Base-by-base conservation (phyloP, 129 eudicot genomes). In the Artemisia annua region DNA sequence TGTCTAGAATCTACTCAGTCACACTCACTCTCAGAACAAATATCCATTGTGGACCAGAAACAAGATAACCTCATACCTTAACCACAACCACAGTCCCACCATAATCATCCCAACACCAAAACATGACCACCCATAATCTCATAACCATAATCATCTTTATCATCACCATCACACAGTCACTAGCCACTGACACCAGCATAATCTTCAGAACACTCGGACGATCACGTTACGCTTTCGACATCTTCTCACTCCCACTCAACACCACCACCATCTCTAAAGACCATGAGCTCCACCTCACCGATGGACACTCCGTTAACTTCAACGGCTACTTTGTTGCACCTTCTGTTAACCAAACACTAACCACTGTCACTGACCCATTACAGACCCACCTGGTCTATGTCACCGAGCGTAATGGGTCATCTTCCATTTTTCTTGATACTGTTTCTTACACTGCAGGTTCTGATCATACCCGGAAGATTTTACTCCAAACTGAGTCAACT, bases 331-430 rank as follows among this genome's bases (percentile, higher is more conserved):
- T 93, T 74, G 10, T 39, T 39, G 79, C 83, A 51, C 32, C 83
- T 2, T 3, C 83, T 15, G 14, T 72, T 67, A 51, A 65, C 62
- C 57, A 65, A 7, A 48, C 63, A 64, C 48, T 22, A 50, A 62
- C 80, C 20, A 15, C 58, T 0, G 24, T 7, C 5, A 2, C 19
- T 11, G 3, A 79, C 55, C 32, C 66, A 26, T 72, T 77, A 5
- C 44, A 80, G 5, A 22, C 79, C 14, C 79, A 84, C 28, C 73
- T 92, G 17, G 17, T 93, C 19, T 93, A 93, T 57, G 85, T 88
- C 28, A 82, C 92, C 1, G 97, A 93, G 70, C 87, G 96, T 1
- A 83, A 87, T 72, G 98, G 98, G 0, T 71, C 87, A 0, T 86
- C 90, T 0, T 50, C 35, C 16, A 75, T 93, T 24, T 87, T 66